Percentiles rank a stretch among this genome's conserved stretches.
phyloP scores from a whole-genome alignment of 2,329 filamentous ascomycete genomes.

The Truncatella angustata region DNA sequence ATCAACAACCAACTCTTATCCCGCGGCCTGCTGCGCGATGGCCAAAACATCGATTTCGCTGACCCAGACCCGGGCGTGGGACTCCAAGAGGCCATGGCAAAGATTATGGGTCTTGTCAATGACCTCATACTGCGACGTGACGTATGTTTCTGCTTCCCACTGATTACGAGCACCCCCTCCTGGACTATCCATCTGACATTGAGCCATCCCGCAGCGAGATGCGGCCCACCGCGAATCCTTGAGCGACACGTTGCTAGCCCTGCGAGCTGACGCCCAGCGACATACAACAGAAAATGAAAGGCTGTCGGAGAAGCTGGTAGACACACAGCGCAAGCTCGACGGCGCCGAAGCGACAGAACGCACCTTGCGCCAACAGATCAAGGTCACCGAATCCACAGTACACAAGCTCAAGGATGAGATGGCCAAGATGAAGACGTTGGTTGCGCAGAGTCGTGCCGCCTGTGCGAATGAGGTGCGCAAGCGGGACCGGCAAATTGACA shows the following conservation, averaged over 20 bases:
- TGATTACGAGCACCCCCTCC: background rate
- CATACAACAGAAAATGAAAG: constrained; percentile 68
- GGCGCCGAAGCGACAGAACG: constrained; percentile 69
- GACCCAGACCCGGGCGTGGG: constrained; percentile 63
- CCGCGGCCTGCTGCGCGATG: constrained; percentile 63
- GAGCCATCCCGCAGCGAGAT: constrained; percentile 80
- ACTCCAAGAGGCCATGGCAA: constrained; percentile 68
- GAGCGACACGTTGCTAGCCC: constrained; percentile 70
- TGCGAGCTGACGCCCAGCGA: constrained; percentile 73
- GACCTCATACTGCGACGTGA: constrained; percentile 89
- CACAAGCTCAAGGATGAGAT: constrained; percentile 83
- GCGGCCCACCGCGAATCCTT: constrained; percentile 84
- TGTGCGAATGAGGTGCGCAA: constrained; percentile 91
- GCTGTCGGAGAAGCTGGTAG: constrained; percentile 50
- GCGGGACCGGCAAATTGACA: constrained; percentile 83
- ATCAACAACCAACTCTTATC: constrained; percentile 72
- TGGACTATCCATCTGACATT: no score
- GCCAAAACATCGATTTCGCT: constrained; percentile 79
- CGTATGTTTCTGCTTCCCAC: constrained; percentile 46
- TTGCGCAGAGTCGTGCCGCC: constrained; percentile 79
- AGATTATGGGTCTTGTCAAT: constrained; percentile 90
- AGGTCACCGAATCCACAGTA: constrained; percentile 70
- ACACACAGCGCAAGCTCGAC: constrained; percentile 54
- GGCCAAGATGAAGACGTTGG: constrained; percentile 71
- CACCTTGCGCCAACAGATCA: constrained; percentile 66